Conservation (phyloP, 2,329 filamentous ascomycete species). For the Microdochium paspali region DNA sequence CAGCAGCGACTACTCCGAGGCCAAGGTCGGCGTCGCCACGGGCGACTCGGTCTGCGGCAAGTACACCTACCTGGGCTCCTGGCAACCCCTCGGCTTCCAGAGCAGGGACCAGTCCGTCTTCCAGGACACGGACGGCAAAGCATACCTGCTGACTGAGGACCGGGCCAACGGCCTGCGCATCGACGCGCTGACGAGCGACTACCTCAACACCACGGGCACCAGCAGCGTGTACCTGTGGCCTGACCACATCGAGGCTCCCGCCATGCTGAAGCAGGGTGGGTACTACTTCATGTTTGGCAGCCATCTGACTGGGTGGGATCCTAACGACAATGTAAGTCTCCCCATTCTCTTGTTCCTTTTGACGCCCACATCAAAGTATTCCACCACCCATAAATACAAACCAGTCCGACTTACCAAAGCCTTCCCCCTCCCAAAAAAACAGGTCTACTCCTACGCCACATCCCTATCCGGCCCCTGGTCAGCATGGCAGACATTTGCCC, state of each 20-base stretch:
- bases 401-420: too few relatives aligned
- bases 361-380: not conserved
- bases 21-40: slow-evolving; percentile 55
- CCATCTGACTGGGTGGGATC: slow-evolving; percentile 43
- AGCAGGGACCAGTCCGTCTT: slow-evolving; percentile 51
- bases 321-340: slow-evolving; percentile 49
- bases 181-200: slow-evolving; percentile 45
- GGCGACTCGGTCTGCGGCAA: slow-evolving; percentile 48
- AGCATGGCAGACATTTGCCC: slow-evolving; percentile 48
- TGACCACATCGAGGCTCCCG: slow-evolving; percentile 51
- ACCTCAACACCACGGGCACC: slow-evolving; percentile 37
- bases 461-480: slow-evolving; percentile 52
- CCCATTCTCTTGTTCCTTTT: not conserved
- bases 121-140: slow-evolving; percentile 51
- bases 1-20: slow-evolving; percentile 48
- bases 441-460: slow-evolving; percentile 45
- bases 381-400: too few relatives aligned
- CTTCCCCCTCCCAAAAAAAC: too few relatives aligned
- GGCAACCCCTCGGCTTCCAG: slow-evolving; percentile 36
- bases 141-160: slow-evolving; percentile 54
- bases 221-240: slow-evolving; percentile 36
- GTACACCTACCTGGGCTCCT: slow-evolving; percentile 32
- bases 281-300: slow-evolving; percentile 59
- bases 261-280: slow-evolving; percentile 48
- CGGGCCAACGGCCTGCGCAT: slow-evolving; percentile 49